Base-by-base conservation (phyloP, 2,329 filamentous ascomycete species). In the Pestalotiopsis sp. region DNA sequence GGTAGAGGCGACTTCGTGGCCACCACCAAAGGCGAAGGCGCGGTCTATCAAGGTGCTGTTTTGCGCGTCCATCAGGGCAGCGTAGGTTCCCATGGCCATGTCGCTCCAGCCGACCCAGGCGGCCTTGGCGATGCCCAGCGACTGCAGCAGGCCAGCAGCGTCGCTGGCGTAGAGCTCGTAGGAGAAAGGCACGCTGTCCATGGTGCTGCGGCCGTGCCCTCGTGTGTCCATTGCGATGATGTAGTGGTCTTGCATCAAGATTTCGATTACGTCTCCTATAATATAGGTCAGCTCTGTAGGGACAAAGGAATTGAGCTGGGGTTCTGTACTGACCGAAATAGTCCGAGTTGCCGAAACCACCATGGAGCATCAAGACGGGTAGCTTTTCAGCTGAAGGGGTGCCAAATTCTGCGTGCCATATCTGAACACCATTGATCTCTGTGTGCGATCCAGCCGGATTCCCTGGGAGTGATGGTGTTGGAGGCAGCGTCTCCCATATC, bases 91-190 rank as follows among this genome's bases (percentile, higher is more conserved):
- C 23, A 78, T 78, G 45, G 77, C 81, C 56, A 81, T 81, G 66
- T 83, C 82, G 9, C 79, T 82, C 82, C 81, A 83, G 31, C 81
- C 81, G 4, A 83, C 78, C 31, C 80, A 76, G 68, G 78, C 75
- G 70, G 80, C 79, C 66, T 73, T 67, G 4, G 60, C 67, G 2
- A 82, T 73, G 1, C 78, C 77, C 4, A 75, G 71, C 1, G 72
- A 52, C 5, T 74, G 72, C 4, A 83, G 76, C 57, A 80, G 75
- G 4, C 69, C 76, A 36, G 77, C 71, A 4, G 78, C 79, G 56
- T 83, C 81, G 27, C 72, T 68, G 23, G 80, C 80, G 70, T 82
- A 82, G 68, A 77, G 73, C 13, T 79, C 75, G 66, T 77, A 83
- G 20, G 80, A 82, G 70, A 83, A 83, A 38, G 74, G 71, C 49